Evolutionary conservation across 1,284 basidiomycete species (phyloP).

Genomic region (Trametes polyzona): DNA sequence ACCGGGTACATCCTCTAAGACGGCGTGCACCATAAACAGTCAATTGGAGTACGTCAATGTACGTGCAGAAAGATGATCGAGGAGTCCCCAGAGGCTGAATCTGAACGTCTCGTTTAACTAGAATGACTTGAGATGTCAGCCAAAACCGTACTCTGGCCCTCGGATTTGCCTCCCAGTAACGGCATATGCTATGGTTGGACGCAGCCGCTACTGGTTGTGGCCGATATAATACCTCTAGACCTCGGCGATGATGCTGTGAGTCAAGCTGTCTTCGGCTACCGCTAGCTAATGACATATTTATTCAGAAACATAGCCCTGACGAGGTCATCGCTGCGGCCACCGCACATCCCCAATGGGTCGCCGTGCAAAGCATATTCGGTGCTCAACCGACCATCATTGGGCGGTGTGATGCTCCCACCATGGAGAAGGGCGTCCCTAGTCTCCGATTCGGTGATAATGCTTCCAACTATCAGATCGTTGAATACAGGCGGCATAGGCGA

Average conservation of each 20-base stretch:
- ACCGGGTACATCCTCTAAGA: no score
- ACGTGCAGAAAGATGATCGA: no score
- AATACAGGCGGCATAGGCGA: conserved; percentile 20
- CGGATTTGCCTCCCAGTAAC: conserved; percentile 9
- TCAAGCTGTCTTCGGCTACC: no score
- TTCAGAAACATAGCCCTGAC: no score
- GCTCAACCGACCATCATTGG: conserved; percentile 10
- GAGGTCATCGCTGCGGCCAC: neutral
- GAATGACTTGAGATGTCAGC: neutral
- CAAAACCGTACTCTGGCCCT: conserved; percentile 24
- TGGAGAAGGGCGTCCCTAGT: neutral
- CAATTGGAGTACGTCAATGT: no score
- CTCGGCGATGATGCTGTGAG: neutral
- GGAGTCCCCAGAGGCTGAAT: no score
- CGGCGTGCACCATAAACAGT: no score
- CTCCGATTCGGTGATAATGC: neutral
- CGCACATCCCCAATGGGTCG: conserved; percentile 8
- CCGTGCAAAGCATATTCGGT: conserved; percentile 13
- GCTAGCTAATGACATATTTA: neutral
- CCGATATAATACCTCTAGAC: conserved; percentile 21
- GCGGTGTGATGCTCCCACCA: neutral
- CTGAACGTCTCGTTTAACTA: neutral
- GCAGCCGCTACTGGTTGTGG: conserved; percentile 27
- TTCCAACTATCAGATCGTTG: neutral
- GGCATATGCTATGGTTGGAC: conserved; percentile 33